Conservation (phyloP, 306 rosid genomes). For the Leucaena leucocephala region DNA sequence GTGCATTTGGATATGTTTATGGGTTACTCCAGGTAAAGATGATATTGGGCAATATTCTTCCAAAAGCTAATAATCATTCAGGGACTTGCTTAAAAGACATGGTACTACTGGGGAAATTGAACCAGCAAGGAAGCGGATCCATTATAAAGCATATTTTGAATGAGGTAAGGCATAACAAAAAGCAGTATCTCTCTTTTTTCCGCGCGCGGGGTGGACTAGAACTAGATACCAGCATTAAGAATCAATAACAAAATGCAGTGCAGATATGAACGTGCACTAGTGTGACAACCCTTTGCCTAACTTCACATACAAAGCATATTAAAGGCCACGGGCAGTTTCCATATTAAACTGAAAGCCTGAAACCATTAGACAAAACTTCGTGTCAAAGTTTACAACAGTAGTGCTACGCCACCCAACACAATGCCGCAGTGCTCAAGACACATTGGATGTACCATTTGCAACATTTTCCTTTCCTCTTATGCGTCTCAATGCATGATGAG, state of each 20-base stretch:
- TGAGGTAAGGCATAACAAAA: neutral
- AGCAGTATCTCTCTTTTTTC: neutral
- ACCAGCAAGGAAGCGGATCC: neutral
- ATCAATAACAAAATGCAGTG: neutral
- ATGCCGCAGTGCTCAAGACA: neutral
- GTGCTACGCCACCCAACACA: neutral
- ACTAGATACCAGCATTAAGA: neutral
- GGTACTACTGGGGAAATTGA: neutral
- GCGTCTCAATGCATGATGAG: too few species aligned
- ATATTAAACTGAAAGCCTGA: neutral
- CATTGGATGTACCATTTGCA: neutral
- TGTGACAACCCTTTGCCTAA: neutral
- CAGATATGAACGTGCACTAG: neutral
- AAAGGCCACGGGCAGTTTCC: neutral
- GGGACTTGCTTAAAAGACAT: neutral
- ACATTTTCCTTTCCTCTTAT: too few species aligned
- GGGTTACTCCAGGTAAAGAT: neutral
- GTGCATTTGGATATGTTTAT: neutral
- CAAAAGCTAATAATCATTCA: neutral
- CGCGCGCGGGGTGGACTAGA: neutral
- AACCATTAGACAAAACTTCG: neutral
- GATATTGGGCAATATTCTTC: neutral
- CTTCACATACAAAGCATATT: neutral
- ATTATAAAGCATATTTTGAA: slow-evolving; percentile 8
- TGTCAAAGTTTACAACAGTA: neutral